Percentiles rank a stretch among this genome's conserved stretches.
Evolutionary conservation across 441 rosid genomes (phyloP).

Genomic region (Populus hybrid): DNA sequence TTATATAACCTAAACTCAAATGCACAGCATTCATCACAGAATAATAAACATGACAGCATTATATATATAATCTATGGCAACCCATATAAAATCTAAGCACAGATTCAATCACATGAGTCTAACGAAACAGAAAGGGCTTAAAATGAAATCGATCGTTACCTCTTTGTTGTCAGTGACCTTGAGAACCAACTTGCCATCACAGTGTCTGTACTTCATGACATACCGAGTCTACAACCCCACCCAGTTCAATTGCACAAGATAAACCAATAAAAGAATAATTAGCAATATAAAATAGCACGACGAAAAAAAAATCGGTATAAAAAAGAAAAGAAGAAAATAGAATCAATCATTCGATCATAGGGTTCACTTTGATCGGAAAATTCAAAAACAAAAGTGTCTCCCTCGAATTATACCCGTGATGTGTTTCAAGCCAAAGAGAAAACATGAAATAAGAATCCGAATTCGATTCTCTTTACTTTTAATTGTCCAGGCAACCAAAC

Average conservation of each 20-base stretch:
- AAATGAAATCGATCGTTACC: constrained; percentile 35
- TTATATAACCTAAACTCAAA: background rate
- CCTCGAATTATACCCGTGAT: background rate
- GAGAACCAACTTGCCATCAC: constrained; percentile 92
- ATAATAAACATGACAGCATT: background rate
- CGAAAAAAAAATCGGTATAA: background rate
- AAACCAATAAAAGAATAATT: constrained; percentile 1
- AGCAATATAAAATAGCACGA: background rate
- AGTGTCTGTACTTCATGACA: constrained; percentile 83
- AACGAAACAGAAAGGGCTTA: background rate
- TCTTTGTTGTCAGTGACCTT: constrained; percentile 96
- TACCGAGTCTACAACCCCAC: constrained; percentile 62
- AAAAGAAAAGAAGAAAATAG: background rate
- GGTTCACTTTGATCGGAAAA: background rate
- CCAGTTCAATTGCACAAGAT: constrained; percentile 13
- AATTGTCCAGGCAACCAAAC: constrained; percentile 15
- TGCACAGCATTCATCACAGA: background rate
- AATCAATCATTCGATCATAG: background rate
- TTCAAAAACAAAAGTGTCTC: background rate
- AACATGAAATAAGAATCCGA: background rate
- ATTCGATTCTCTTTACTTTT: background rate
- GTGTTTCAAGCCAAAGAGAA: background rate
- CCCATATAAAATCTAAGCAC: background rate
- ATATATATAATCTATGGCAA: background rate
- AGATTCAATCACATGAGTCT: background rate